A percentile compares a stretch with the other conserved stretches of the same genome.
Conservation (phyloP, 495 filamentous ascomycete genomes). For the Hyaloscypha bicolor region DNA sequence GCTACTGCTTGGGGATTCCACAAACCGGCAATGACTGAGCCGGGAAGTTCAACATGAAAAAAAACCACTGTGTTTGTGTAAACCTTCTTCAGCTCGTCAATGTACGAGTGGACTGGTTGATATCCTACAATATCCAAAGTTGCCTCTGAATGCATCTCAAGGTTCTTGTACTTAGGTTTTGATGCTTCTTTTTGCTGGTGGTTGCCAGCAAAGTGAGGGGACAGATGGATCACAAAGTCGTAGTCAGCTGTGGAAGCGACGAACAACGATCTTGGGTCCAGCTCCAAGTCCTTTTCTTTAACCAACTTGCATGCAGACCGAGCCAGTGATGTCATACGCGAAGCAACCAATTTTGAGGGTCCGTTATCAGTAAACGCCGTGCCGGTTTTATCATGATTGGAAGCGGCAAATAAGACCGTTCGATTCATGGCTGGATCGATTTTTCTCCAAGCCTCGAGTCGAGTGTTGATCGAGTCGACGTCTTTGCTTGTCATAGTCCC, state of each 20-base stretch:
- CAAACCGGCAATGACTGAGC: slow-evolving; percentile 68
- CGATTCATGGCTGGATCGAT: slow-evolving; percentile 88
- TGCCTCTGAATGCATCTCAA: slow-evolving; percentile 47
- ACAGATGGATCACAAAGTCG: slow-evolving; percentile 80
- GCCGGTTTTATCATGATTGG: slow-evolving; percentile 74
- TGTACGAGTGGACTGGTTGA: slow-evolving; percentile 52
- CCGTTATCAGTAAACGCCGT: slow-evolving; percentile 74
- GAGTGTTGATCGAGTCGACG: slow-evolving; percentile 63
- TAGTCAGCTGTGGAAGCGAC: slow-evolving; percentile 69
- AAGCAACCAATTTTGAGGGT: slow-evolving; percentile 81
- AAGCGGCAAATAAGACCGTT: slow-evolving; percentile 78
- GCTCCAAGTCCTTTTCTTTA: slow-evolving; percentile 54
- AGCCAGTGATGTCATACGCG: slow-evolving; percentile 80
- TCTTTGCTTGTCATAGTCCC: slow-evolving; percentile 55
- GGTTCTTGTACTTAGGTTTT: slow-evolving; percentile 69
- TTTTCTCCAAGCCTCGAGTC: slow-evolving; percentile 78
- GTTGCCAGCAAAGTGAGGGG: slow-evolving; percentile 47
- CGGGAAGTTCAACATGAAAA: slow-evolving; percentile 64
- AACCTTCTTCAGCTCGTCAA: slow-evolving; percentile 59
- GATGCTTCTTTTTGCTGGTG: slow-evolving; percentile 13
- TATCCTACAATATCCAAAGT: slow-evolving; percentile 45
- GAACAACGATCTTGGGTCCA: slow-evolving; percentile 69
- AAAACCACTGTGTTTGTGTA: slow-evolving; percentile 70
- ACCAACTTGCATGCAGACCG: slow-evolving; percentile 66
- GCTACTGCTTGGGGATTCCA: slow-evolving; percentile 71